phyloP scores from a whole-genome alignment of 2,329 filamentous ascomycete genomes.

The Pseudonectria foliicola region DNA sequence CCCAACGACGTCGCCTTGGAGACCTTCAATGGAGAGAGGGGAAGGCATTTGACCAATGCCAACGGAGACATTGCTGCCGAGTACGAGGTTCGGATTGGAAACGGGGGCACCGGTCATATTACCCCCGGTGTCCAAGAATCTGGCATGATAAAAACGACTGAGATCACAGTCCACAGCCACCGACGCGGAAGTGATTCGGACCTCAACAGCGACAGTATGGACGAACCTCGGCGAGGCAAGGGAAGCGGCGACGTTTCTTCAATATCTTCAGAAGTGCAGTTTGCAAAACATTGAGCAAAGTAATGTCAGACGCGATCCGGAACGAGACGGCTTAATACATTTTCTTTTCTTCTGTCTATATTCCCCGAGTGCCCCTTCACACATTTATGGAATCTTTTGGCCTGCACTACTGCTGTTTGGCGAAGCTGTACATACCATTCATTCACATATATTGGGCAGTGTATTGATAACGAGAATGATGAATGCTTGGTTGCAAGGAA shows the following conservation, averaged over 20 bases:
- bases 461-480: too few relatives aligned
- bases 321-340: too few relatives aligned
- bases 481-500: too few relatives aligned
- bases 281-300: slow-evolving; percentile 10
- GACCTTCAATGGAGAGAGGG: slow-evolving; percentile 11
- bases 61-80: slow-evolving; percentile 8
- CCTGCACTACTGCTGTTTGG: too few relatives aligned
- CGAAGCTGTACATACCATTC: too few relatives aligned
- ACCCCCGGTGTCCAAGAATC: slow-evolving; percentile 4
- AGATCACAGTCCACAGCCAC: slow-evolving; percentile 12
- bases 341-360: too few relatives aligned
- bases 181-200: slow-evolving; percentile 4
- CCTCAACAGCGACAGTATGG: slow-evolving; percentile 2
- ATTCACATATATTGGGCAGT: too few relatives aligned
- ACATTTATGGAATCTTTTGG: too few relatives aligned
- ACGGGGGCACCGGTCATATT: slow-evolving; percentile 3
- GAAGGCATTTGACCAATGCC: slow-evolving; percentile 1
- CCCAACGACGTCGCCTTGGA: slow-evolving; percentile 10
- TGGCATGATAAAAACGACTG: slow-evolving; percentile 11
- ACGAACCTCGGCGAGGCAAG: slow-evolving; percentile 2
- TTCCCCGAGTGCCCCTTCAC: too few relatives aligned
- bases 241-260: slow-evolving; percentile 12
- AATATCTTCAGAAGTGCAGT: slow-evolving; percentile 15
- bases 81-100: slow-evolving; percentile 15
- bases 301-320: too few relatives aligned